Conservation (phyloP, 2,329 filamentous ascomycete genomes). For the Aspergillus calidoustus region DNA sequence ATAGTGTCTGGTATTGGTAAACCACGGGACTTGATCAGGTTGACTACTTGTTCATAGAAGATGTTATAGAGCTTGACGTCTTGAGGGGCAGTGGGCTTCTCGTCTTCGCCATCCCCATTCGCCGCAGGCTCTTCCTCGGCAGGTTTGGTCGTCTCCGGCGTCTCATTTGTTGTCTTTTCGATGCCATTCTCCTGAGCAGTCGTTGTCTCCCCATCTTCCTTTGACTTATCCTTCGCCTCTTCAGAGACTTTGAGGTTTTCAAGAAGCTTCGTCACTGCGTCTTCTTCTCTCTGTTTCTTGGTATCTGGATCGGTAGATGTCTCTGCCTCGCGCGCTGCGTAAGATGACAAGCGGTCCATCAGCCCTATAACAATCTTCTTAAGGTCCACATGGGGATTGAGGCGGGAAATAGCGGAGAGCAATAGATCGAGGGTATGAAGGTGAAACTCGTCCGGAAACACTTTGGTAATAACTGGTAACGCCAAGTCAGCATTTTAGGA, state of each 20-base stretch:
- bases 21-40: constrained; percentile 86
- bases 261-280: constrained; percentile 77
- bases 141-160: constrained; percentile 27
- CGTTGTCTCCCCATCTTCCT: constrained; percentile 40
- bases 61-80: constrained; percentile 93
- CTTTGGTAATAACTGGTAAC: constrained; percentile 85
- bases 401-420: constrained; percentile 84
- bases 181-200: constrained; percentile 43
- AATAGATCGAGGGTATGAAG: constrained; percentile 95
- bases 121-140: constrained; percentile 34
- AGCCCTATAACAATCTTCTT: constrained; percentile 97
- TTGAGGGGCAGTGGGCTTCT: constrained; percentile 51
- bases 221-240: constrained; percentile 56
- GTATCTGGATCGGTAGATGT: constrained; percentile 71
- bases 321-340: constrained; percentile 86
- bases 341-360: constrained; percentile 94
- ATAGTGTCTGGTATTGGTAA: constrained; percentile 94
- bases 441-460: constrained; percentile 98
- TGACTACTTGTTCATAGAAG: constrained; percentile 95
- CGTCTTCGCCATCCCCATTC: constrained; percentile 33
- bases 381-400: constrained; percentile 96
- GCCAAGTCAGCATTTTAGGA: constrained; percentile 17
- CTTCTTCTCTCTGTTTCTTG: constrained; percentile 77
- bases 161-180: constrained; percentile 38
- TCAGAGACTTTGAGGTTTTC: constrained; percentile 72